Percentiles rank a stretch among this genome's conserved stretches.
Conservation (phyloP, 2,329 filamentous ascomycete species). For the Curvularia sp. region DNA sequence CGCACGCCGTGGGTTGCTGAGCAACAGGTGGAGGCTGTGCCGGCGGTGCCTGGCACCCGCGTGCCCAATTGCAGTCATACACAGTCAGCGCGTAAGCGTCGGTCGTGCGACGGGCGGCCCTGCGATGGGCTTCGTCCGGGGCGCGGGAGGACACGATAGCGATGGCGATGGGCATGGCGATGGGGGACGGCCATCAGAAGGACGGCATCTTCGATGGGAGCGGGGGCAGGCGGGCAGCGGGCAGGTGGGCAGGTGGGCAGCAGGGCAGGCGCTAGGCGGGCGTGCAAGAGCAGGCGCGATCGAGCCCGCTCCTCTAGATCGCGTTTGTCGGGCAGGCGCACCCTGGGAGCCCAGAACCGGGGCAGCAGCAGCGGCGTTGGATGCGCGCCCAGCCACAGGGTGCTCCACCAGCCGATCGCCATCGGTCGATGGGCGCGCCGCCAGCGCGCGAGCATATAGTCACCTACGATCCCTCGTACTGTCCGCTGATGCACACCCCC, state of each 20-base stretch:
- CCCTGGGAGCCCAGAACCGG: no score
- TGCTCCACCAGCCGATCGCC: no score
- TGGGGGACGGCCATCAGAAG: background rate
- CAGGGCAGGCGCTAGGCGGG: slow-evolving; percentile 2
- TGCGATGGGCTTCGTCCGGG: no score
- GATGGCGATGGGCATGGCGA: background rate
- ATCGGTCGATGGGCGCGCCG: no score
- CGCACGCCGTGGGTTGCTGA: slow-evolving; percentile 1
- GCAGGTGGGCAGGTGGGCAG: background rate
- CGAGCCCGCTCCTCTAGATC: slow-evolving; percentile 11
- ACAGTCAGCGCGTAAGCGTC: background rate
- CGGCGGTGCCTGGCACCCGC: background rate
- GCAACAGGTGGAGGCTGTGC: slow-evolving; percentile 2
- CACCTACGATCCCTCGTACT: slow-evolving; percentile 19
- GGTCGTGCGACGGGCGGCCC: no score
- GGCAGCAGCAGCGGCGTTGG: no score
- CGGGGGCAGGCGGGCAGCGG: background rate
- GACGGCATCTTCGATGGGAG: background rate
- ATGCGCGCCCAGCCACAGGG: no score
- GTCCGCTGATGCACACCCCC: slow-evolving; percentile 17
- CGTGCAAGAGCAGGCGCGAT: slow-evolving; percentile 10
- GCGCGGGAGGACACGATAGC: background rate
- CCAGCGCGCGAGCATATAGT: slow-evolving; percentile 21
- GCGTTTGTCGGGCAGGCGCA: background rate
- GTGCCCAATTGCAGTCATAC: background rate